Base-by-base conservation (phyloP, 129 eudicot genomes). In the Artemisia annua region DNA sequence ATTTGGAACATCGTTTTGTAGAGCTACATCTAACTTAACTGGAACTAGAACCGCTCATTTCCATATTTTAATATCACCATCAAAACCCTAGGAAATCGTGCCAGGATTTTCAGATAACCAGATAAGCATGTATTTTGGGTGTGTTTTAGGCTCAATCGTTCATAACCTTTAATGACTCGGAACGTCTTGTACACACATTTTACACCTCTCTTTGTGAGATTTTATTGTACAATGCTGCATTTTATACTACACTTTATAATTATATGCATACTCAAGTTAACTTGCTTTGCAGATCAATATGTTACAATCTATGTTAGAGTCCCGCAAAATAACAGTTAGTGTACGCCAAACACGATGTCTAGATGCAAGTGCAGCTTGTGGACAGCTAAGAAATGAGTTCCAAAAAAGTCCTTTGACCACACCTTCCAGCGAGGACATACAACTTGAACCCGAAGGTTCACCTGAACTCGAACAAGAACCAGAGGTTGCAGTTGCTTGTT, bases 321-420 rank as follows among this genome's bases (percentile, higher is more conserved):
- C 94, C 3, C 87, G 91, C 55, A 95, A 95, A 66, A 67, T 95
- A 77, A 95, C 99, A 9, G 88, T 82, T 18, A 95, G 99, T 30
- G 91, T 95, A 66, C 99, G 99, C n/a, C 96, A 90, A 72, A 95
- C 99, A 46, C 86, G 99, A 54, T 97, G 99, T 68, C 82, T 90
- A 73, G 99, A 95, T 82, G 99, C 96, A 75, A 83, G 96, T 73
- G 99, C 99, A 43, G 99, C 99, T 69, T 95, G 99, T 75, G 99
- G 99, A 17, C 99, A 95, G 69, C 85, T 95, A 78, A 63, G 96
- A 72, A 95, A 95, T 13, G 91, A 95, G 72, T 91, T 88, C 81
- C 99, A 95, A 71, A 95, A 95, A 83, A 81, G 67, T 48, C 99
- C 97, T 2, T 80, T 95, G 78, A 77, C 82, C 61, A 63, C 64